These are phyloP conservation scores for Komagataella populi DNA, from an alignment of 805 yeast genomes.

Conservation along the genomic window DNA sequence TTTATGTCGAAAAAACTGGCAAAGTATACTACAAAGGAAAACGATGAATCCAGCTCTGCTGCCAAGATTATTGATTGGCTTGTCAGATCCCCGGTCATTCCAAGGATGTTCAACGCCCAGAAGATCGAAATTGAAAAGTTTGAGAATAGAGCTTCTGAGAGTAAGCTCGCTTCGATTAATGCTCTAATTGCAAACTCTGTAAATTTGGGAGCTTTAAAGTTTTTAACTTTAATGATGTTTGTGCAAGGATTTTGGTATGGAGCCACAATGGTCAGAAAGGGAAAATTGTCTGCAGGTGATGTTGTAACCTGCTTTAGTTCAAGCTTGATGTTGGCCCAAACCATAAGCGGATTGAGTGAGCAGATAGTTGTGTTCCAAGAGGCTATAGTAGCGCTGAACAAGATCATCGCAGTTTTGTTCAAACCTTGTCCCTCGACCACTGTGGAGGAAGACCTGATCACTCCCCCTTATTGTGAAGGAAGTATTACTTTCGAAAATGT, in stretches of 20 bases:
- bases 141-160: slow-evolving; percentile 11
- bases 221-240: slow-evolving; percentile 58
- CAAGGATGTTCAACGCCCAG: slow-evolving; percentile 50
- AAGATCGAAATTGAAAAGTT: slow-evolving; percentile 34
- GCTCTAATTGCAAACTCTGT: slow-evolving; percentile 33
- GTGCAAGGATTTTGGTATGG: slow-evolving; percentile 95
- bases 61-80: slow-evolving; percentile 63
- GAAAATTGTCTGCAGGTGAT: slow-evolving; percentile 39
- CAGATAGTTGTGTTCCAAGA: slow-evolving; percentile 52
- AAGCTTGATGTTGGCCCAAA: slow-evolving; percentile 58
- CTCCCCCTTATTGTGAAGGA: slow-evolving; percentile 23
- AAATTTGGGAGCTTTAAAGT: slow-evolving; percentile 43
- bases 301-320: slow-evolving; percentile 78
- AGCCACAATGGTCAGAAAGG: slow-evolving; percentile 40
- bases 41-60: slow-evolving; percentile 36
- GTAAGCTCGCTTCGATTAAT: slow-evolving; percentile 26
- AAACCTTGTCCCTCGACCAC: background rate
- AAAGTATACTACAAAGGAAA: slow-evolving; percentile 39
- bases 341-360: slow-evolving; percentile 39
- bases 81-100: slow-evolving; percentile 40
- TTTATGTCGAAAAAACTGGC: slow-evolving; percentile 38
- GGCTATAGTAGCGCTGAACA: slow-evolving; percentile 54
- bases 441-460: background rate
- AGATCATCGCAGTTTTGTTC: slow-evolving; percentile 28
- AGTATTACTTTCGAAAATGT: slow-evolving; percentile 41